Evolutionary conservation across 2,329 filamentous ascomycete species (phyloP).

Genomic region (Penicillium sp.): DNA sequence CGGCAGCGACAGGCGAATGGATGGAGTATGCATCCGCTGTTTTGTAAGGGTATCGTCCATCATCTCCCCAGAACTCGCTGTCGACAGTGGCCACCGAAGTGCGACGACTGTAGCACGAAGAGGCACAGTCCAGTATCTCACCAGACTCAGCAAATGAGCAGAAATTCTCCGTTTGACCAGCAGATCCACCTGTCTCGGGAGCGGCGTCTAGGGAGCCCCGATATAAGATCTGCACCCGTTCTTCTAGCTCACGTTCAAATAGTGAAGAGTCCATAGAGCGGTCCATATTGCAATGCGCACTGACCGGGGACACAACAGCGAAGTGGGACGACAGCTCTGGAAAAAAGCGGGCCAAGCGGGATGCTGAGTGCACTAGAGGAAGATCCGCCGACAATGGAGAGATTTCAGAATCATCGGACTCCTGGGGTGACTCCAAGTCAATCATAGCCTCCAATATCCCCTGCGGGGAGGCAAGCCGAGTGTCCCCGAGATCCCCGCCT

Average conservation of each 20-base stretch:
- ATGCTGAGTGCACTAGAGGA: constrained; percentile 13
- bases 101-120: constrained; percentile 39
- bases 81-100: constrained; percentile 37
- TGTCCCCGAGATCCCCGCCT: background rate
- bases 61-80: constrained; percentile 24
- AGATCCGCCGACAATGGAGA: constrained; percentile 27
- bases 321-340: constrained; percentile 32
- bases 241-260: constrained; percentile 17
- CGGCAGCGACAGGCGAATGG: constrained; percentile 23
- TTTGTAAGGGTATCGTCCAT: constrained; percentile 11
- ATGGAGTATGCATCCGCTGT: constrained; percentile 28
- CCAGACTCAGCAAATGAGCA: constrained; percentile 27
- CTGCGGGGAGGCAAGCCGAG: constrained; percentile 12
- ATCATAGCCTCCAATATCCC: constrained; percentile 13
- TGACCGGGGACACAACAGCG: constrained; percentile 26
- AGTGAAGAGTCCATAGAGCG: background rate
- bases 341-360: constrained; percentile 28
- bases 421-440: constrained; percentile 13
- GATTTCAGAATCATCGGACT: constrained; percentile 23
- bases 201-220: constrained; percentile 1
- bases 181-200: background rate
- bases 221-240: constrained; percentile 20
- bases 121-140: constrained; percentile 29
- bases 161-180: background rate
- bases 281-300: constrained; percentile 11